Percentiles rank a stretch among this genome's conserved stretches.
Conservation (phyloP, 805 yeast species). For the Blastobotrys parvus region DNA sequence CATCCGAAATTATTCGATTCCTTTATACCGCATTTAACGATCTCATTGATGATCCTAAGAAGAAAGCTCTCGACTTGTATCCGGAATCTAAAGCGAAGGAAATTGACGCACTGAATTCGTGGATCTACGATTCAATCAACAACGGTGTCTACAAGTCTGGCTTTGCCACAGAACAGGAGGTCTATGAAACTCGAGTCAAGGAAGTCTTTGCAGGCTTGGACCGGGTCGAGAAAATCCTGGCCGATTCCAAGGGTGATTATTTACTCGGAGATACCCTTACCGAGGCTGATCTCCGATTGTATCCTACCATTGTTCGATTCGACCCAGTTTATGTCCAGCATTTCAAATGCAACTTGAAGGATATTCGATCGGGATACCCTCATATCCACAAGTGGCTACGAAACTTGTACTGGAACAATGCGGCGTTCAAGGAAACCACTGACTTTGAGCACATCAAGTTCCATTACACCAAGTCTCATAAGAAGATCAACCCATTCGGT, state of each 20-base stretch:
- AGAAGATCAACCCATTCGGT: slow-evolving; percentile 67
- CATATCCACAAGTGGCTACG: slow-evolving; percentile 70
- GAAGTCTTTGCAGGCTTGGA: slow-evolving; percentile 61
- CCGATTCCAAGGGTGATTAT: slow-evolving; percentile 32
- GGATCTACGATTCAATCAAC: slow-evolving; percentile 81
- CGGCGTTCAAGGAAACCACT: slow-evolving; percentile 70
- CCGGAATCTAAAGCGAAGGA: slow-evolving; percentile 46
- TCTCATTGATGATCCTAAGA: slow-evolving; percentile 32
- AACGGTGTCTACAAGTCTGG: slow-evolving; percentile 93
- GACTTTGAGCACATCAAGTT: slow-evolving; percentile 83
- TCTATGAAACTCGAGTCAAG: slow-evolving; percentile 60
- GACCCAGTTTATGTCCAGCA: slow-evolving; percentile 93
- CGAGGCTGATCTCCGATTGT: slow-evolving; percentile 85
- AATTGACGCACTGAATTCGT: slow-evolving; percentile 70
- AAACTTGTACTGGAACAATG: slow-evolving; percentile 71
- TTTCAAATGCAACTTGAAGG: slow-evolving; percentile 83
- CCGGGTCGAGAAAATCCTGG: slow-evolving; percentile 55
- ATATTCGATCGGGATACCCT: slow-evolving; percentile 75
- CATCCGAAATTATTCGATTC: slow-evolving; percentile 82
- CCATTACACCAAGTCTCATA: slow-evolving; percentile 85
- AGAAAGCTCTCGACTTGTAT: slow-evolving; percentile 48
- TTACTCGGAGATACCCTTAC: slow-evolving; percentile 62
- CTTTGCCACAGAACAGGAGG: slow-evolving; percentile 76
- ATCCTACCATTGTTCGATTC: slow-evolving; percentile 79
- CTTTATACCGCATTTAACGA: slow-evolving; percentile 63